Base-by-base conservation (phyloP, 2,329 filamentous ascomycete species). In the Epichloe elymi region DNA sequence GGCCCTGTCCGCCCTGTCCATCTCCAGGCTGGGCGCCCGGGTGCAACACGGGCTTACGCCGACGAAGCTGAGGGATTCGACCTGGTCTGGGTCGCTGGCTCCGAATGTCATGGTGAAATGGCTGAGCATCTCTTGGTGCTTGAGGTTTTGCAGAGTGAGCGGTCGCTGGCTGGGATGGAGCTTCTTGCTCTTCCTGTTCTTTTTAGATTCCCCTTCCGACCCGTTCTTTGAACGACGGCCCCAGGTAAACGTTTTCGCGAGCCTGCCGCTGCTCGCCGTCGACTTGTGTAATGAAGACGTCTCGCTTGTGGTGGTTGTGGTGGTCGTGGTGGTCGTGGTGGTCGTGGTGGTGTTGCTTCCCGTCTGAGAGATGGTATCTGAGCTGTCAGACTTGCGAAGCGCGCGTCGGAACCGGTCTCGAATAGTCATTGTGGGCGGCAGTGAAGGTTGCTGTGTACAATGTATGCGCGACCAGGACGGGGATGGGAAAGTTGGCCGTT, bases 31-130 rank as follows among this genome's bases (percentile, higher is more conserved):
- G 47, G 61, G 60, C 17, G 61, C 56, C 19, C 70, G 64, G 33
- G 71, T 72, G 56, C 66, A 70, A 58, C 72, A 68, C 19, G 72
- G 72, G 58, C 72, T 74, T 57, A 74, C 60, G 48, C 66, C 68
- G 15, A 59, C 52, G 51, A 66, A 67, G 55, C 61, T 65, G 26
- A 61, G 55, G 5, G 57, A 58, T 50, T 67, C 61, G 19, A 69
- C 56, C 55, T 68, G 66, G 36, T 38, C 59, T 47, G 43, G 61
- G 56, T 57, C 63, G 56, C 60, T 63, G 35, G 67, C 61, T 39
- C 73, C 73, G 55, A 75, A 75, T 11, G 66, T 70, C 59, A 72
- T 69, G 51, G 65, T 69, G 63, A 73, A 75, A 51, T 67, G 61
- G 52, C 65, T 65, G 38, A 76, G 64, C 60, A 72, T 65, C 61